These are phyloP conservation scores for Tilletia horrida DNA, from an alignment of 1,284 basidiomycete genomes.

Conservation along the genomic window DNA sequence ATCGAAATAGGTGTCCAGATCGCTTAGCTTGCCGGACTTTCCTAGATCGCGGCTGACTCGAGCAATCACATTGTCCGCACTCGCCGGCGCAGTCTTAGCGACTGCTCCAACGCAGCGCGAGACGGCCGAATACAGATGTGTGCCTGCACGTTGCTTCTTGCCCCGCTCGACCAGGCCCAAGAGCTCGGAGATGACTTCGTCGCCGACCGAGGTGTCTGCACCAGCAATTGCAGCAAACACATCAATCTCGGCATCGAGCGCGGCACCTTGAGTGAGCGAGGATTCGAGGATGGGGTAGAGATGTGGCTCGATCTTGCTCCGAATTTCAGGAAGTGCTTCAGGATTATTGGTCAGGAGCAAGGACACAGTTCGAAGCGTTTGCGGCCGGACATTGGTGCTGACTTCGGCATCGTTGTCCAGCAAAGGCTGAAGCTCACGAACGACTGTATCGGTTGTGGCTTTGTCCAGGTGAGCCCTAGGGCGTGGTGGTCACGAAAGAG, in stretches of 20 bases:
- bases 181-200: conserved; percentile 16
- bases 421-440: conserved; percentile 40
- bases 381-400: conserved; percentile 36
- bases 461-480: conserved; percentile 24
- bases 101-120: conserved; percentile 47
- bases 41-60: conserved; percentile 21
- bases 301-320: conserved; percentile 61
- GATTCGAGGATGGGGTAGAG: conserved; percentile 73
- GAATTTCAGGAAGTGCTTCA: conserved; percentile 27
- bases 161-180: conserved; percentile 22
- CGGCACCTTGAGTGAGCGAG: conserved; percentile 68
- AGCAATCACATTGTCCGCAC: conserved; percentile 27
- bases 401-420: conserved; percentile 35
- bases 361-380: conserved; percentile 33
- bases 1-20: conserved; percentile 32
- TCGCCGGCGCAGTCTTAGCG: conserved; percentile 27
- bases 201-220: conserved; percentile 62
- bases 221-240: conserved; percentile 79
- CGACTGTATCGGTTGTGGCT: conserved; percentile 29
- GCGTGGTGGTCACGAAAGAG: no score
- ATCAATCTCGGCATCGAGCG: conserved; percentile 72
- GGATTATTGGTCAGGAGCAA: conserved; percentile 32
- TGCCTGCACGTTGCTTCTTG: conserved; percentile 22
- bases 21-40: neutral
- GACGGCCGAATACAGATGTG: conserved; percentile 35